phyloP scores from a whole-genome alignment of 2,329 filamentous ascomycete genomes.

The Trichoderma lentiforme region DNA sequence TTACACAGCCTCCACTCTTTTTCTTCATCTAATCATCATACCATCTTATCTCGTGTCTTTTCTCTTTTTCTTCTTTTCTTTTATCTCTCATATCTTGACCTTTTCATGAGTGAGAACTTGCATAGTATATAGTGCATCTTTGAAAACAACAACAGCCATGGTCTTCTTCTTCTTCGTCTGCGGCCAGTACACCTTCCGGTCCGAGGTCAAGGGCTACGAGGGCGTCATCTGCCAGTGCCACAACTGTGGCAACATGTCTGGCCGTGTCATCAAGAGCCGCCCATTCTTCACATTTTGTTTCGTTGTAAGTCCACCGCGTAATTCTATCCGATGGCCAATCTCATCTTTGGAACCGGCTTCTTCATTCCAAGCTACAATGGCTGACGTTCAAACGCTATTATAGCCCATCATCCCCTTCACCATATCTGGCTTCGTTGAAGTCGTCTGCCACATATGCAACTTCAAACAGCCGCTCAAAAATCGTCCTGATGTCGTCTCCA shows the following conservation, averaged over 20 bases:
- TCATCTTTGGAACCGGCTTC: not conserved
- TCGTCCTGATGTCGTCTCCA: constrained; percentile 53
- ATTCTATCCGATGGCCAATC: not conserved
- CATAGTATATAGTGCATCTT: not conserved
- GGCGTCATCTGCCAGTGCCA: constrained; percentile 60
- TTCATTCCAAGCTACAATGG: not conserved
- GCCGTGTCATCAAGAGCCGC: constrained; percentile 58
- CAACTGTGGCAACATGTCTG: constrained; percentile 64
- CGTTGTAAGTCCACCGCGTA: constrained; percentile 47
- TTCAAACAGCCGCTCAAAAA: constrained; percentile 66
- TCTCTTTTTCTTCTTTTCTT: not conserved
- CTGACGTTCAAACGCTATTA: not conserved
- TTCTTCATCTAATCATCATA: not conserved
- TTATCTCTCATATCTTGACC: not conserved
- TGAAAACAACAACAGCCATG: constrained; percentile 38
- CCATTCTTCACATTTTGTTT: constrained; percentile 82
- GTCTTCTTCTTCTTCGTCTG: constrained; percentile 59
- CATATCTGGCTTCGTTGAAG: constrained; percentile 63
- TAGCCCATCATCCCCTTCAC: constrained; percentile 70
- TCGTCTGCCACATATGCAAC: constrained; percentile 72
- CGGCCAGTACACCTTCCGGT: constrained; percentile 60
- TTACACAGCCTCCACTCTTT: not conserved
- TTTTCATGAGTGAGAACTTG: not conserved
- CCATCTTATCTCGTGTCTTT: not conserved
- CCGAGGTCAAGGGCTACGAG: constrained; percentile 59